Evolutionary conservation across 2,329 filamentous ascomycete genomes (phyloP), one percentile per base, ranked within the genome.

Genomic region (Colletotrichum sp.): DNA sequence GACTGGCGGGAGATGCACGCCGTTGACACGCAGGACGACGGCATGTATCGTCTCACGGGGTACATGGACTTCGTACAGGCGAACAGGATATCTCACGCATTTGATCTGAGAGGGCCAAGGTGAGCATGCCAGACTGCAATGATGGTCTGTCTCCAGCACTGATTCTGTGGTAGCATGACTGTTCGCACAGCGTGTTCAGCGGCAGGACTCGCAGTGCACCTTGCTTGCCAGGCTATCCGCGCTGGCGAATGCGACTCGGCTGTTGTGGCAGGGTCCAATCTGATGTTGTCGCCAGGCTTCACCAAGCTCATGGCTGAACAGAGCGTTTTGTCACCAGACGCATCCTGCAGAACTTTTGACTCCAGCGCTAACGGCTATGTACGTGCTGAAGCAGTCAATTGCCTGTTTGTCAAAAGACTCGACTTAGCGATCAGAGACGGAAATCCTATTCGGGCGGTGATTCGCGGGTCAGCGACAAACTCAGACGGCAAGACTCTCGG

Each of bases 291-390:
- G 1, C 70, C 70, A 58, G 52, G 36, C 7, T 32, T 55, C 21
- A 64, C 21, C 7, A 36, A 32, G 12, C 52, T 63, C n/a, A 76
- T 81, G 78, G 48, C 77, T 12, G 78, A 79, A 18, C 65, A 79
- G 43, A 78, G 79, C n/a, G 76, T 82, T 1, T 75, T 83, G 1
- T 80, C 79, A 4, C 78, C 82, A 4, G 75, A 78, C 13, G 79
- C 79, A 4, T 76, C 67, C 3, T 81, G 78, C 73, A 77, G 81
- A 62, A 81, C 79, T 8, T 88, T 85, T 59, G 85, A 87, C 56
- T 78, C 81, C 5, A 75, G 78, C 7, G 88, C 86, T 1, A 80
- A 87, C 63, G 89, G 89, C 0, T 90, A 89, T 72, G 86, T 81
- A 1, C 69, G 69, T 16, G 69, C 59, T 12, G 87, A 89, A 70